These are phyloP conservation scores for Talaromyces liani DNA, from an alignment of 495 filamentous ascomycete species.

Conservation along the genomic window DNA sequence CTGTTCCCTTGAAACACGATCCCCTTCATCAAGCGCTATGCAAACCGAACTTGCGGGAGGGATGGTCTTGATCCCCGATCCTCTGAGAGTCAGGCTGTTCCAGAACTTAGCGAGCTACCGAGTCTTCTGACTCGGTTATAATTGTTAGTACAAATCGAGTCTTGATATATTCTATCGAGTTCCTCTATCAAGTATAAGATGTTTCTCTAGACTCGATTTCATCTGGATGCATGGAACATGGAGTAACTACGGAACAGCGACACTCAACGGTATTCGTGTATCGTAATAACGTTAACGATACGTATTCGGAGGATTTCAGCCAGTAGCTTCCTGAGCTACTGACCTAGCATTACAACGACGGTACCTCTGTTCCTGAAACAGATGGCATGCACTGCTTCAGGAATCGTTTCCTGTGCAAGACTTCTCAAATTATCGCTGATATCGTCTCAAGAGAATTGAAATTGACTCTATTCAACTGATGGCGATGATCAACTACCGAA, in stretches of 20 bases:
- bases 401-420: neutral
- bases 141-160: neutral
- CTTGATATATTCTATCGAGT: neutral
- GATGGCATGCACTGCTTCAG: neutral
- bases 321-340: neutral
- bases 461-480: neutral
- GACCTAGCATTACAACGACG: neutral
- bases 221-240: neutral
- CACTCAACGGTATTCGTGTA: neutral
- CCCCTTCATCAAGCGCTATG: neutral
- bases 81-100: neutral
- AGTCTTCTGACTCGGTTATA: neutral
- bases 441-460: neutral
- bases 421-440: neutral
- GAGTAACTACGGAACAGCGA: too few relatives aligned
- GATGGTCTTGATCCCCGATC: neutral
- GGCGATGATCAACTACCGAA: neutral
- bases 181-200: neutral
- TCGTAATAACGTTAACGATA: neutral
- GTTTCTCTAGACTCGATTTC: neutral
- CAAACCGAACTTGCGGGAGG: slow-evolving; percentile 1
- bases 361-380: neutral
- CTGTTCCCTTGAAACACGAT: neutral
- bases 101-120: neutral
- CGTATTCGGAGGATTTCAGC: neutral